These are phyloP conservation scores for Terfezia boudieri DNA, from an alignment of 495 filamentous ascomycete genomes.

Conservation along the genomic window DNA sequence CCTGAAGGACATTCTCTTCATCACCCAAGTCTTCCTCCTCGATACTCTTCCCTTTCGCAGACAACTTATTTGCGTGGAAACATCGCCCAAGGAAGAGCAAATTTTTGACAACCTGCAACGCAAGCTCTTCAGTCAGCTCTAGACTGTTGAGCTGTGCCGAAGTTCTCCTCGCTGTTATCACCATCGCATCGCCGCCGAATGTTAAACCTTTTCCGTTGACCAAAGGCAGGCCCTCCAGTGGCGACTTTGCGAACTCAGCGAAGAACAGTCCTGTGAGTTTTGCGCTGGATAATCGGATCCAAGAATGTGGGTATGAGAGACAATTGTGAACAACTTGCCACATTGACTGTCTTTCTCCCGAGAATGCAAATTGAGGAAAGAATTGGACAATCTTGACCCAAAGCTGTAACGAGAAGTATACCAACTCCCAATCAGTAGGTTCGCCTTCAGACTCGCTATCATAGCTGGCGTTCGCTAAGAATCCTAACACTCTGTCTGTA, in stretches of 20 bases:
- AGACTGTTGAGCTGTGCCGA: constrained; percentile 43
- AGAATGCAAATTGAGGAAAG: constrained; percentile 38
- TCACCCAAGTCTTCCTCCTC: constrained; percentile 22
- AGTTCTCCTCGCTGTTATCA: constrained; percentile 38
- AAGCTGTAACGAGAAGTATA: constrained; percentile 49
- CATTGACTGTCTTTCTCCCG: constrained; percentile 29
- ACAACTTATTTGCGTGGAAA: constrained; percentile 39
- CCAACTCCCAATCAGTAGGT: constrained; percentile 46
- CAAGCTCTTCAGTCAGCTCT: constrained; percentile 42
- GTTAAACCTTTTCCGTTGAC: constrained; percentile 45
- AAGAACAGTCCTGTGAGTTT: constrained; percentile 57
- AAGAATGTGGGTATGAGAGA: constrained; percentile 48
- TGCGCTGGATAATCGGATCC: constrained; percentile 54
- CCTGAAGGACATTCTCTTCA: constrained; percentile 18
- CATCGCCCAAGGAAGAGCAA: constrained; percentile 50
- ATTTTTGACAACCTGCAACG: constrained; percentile 51
- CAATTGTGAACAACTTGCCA: constrained; percentile 46
- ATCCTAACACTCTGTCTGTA: constrained; percentile 22
- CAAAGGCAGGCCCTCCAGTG: constrained; percentile 36
- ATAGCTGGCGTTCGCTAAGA: constrained; percentile 27
- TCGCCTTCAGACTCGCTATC: constrained; percentile 22
- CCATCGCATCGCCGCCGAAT: constrained; percentile 40
- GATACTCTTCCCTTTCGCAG: constrained; percentile 24
- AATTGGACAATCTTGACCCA: constrained; percentile 44
- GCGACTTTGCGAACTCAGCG: constrained; percentile 47